These are phyloP conservation scores for Asclepias syriaca DNA, from an alignment of 257 asterid species.

Conservation along the genomic window DNA sequence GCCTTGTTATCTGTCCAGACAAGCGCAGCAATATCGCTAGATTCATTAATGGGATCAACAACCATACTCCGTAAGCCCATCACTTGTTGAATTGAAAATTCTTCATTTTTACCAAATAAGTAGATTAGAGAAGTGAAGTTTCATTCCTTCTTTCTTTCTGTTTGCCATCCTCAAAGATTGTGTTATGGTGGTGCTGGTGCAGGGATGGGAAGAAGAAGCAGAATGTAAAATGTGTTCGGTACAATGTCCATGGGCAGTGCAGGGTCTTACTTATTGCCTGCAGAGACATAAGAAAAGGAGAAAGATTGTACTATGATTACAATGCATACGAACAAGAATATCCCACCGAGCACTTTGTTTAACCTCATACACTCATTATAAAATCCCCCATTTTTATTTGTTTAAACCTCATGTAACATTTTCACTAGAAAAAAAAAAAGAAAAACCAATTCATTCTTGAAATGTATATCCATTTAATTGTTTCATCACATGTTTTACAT, in stretches of 20 bases:
- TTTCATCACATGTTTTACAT: neutral
- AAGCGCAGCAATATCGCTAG: slow-evolving; percentile 84
- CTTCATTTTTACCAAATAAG: neutral
- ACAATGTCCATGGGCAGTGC: slow-evolving; percentile 64
- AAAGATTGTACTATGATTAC: slow-evolving; percentile 82
- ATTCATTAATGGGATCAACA: slow-evolving; percentile 91
- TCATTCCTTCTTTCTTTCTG: too few relatives aligned
- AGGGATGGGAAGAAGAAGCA: slow-evolving; percentile 89
- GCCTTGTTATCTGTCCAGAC: slow-evolving; percentile 86
- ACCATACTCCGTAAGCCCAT: slow-evolving; percentile 60
- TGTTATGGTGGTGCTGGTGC: slow-evolving; percentile 15
- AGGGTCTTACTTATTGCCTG: slow-evolving; percentile 69
- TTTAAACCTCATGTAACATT: too few relatives aligned
- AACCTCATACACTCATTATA: slow-evolving; percentile 10
- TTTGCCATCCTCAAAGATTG: neutral
- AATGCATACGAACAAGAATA: slow-evolving; percentile 85
- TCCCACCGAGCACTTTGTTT: slow-evolving; percentile 87
- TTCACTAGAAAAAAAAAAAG: neutral
- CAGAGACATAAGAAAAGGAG: slow-evolving; percentile 79
- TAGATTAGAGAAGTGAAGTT: neutral
- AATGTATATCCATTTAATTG: neutral
- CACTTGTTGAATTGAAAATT: neutral
- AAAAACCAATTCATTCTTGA: neutral
- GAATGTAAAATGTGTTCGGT: slow-evolving; percentile 82
- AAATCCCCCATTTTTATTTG: neutral